These are phyloP conservation scores for Piper longum DNA, from an alignment of 164 flowering plant genomes.

Conservation along the genomic window DNA sequence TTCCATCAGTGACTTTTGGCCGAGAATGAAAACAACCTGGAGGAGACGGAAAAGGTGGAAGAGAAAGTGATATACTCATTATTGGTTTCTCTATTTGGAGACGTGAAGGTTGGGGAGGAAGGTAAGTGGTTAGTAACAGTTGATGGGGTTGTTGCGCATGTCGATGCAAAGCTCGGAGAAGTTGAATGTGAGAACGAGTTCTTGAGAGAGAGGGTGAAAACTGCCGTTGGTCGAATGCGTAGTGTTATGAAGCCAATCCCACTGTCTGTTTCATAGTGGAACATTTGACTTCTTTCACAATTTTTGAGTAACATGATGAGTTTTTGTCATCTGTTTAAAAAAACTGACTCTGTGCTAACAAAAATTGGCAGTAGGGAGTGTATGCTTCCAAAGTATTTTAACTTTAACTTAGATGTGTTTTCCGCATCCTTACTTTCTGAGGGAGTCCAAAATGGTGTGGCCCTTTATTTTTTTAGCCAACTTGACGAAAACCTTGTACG, in stretches of 20 bases:
- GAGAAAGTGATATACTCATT: slow-evolving; percentile 69
- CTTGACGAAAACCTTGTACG: too few relatives aligned
- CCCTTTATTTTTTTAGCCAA: too few relatives aligned
- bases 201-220: slow-evolving; percentile 62
- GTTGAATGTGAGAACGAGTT: slow-evolving; percentile 76
- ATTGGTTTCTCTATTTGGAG: slow-evolving; percentile 80
- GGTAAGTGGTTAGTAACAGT: slow-evolving; percentile 67
- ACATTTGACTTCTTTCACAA: too few relatives aligned
- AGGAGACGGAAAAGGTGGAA: slow-evolving; percentile 53
- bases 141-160: slow-evolving; percentile 62
- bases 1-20: slow-evolving; percentile 37
- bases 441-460: too few relatives aligned
- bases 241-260: slow-evolving; percentile 84
- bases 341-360: too few relatives aligned
- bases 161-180: slow-evolving; percentile 68
- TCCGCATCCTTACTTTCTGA: too few relatives aligned
- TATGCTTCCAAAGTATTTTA: too few relatives aligned
- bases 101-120: slow-evolving; percentile 64
- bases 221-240: slow-evolving; percentile 47
- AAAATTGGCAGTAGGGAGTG: too few relatives aligned
- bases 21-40: slow-evolving; percentile 42
- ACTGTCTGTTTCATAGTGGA: slow-evolving; percentile 13
- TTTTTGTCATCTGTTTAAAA: too few relatives aligned
- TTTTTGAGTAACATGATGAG: too few relatives aligned
- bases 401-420: too few relatives aligned